Conservation (phyloP, 805 yeast species). For the Teunomyces barrocoloradensis region DNA sequence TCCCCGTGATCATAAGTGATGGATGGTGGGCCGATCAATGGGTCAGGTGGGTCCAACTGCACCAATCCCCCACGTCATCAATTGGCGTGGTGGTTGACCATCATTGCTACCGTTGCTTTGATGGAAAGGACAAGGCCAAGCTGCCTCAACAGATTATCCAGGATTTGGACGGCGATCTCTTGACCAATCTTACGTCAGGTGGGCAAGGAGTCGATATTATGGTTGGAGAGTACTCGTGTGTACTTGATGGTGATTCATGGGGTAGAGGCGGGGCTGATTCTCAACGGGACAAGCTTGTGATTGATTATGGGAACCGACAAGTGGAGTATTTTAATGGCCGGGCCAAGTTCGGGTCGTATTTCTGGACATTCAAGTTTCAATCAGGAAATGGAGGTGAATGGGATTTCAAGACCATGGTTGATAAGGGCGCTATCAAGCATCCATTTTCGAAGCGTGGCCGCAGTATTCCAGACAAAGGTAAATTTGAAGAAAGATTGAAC, state of each 20-base stretch:
- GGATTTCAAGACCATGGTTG: conserved; percentile 82
- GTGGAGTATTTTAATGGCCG: conserved; percentile 44
- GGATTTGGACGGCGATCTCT: conserved; percentile 51
- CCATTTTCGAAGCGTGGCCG: conserved; percentile 22
- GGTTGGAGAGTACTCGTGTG: conserved; percentile 91
- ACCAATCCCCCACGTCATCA: conserved; percentile 31
- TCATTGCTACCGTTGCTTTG: conserved; percentile 84
- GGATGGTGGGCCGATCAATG: conserved; percentile 91
- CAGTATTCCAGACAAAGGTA: conserved; percentile 38
- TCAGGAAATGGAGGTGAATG: conserved; percentile 95
- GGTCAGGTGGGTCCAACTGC: conserved; percentile 60
- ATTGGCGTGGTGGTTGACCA: conserved; percentile 75
- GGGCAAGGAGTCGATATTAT: conserved; percentile 60
- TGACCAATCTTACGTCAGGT: conserved; percentile 46
- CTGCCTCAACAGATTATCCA: conserved; percentile 60
- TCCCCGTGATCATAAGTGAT: conserved; percentile 83
- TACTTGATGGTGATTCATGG: conserved; percentile 78
- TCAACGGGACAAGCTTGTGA: conserved; percentile 53
- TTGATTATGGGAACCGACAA: conserved; percentile 61
- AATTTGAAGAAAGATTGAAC: conserved; percentile 39
- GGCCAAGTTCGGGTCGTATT: conserved; percentile 71
- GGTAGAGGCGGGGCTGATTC: conserved; percentile 39
- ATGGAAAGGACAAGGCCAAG: conserved; percentile 67
- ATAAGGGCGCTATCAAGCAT: conserved; percentile 47
- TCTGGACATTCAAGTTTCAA: conserved; percentile 89